These are phyloP conservation scores for Saccharomyces jurei DNA, from an alignment of 805 yeast genomes.

Conservation along the genomic window DNA sequence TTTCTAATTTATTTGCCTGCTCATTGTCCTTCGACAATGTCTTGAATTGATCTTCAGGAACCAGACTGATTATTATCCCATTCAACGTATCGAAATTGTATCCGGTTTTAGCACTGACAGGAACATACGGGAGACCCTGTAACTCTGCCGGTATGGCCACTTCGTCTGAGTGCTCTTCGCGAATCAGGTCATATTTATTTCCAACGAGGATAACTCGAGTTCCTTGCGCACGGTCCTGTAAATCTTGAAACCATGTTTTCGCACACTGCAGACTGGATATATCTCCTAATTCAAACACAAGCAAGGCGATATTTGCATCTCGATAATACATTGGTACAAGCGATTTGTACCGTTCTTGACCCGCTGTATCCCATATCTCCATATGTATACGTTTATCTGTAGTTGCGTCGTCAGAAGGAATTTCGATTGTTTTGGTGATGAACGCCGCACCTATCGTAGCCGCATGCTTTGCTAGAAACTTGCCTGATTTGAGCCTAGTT, in stretches of 20 bases:
- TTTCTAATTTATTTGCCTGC: neutral
- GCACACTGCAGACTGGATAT: conserved; percentile 59
- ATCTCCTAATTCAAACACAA: conserved; percentile 69
- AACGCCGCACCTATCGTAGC: conserved; percentile 85
- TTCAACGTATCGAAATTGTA: conserved; percentile 40
- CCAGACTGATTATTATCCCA: conserved; percentile 35
- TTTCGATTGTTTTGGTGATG: conserved; percentile 55
- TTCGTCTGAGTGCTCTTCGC: conserved; percentile 33
- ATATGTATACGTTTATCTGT: conserved; percentile 48
- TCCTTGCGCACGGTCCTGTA: conserved; percentile 46
- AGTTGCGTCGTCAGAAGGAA: neutral
- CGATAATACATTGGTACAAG: conserved; percentile 80
- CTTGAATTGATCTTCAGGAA: conserved; percentile 28
- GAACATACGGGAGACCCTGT: conserved; percentile 34
- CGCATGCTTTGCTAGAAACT: conserved; percentile 60
- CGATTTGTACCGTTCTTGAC: conserved; percentile 72
- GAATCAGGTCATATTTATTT: conserved; percentile 58
- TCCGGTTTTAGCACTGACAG: conserved; percentile 46
- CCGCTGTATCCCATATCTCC: conserved; percentile 85
- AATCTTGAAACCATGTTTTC: conserved; percentile 68
- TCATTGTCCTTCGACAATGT: neutral
- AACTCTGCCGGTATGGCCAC: conserved; percentile 41
- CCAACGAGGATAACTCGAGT: conserved; percentile 67
- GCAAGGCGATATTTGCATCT: conserved; percentile 71
- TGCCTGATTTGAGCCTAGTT: conserved; percentile 62